Evolutionary conservation across 345 rosid genomes (phyloP).

Genomic region (Aethionema arabicum): DNA sequence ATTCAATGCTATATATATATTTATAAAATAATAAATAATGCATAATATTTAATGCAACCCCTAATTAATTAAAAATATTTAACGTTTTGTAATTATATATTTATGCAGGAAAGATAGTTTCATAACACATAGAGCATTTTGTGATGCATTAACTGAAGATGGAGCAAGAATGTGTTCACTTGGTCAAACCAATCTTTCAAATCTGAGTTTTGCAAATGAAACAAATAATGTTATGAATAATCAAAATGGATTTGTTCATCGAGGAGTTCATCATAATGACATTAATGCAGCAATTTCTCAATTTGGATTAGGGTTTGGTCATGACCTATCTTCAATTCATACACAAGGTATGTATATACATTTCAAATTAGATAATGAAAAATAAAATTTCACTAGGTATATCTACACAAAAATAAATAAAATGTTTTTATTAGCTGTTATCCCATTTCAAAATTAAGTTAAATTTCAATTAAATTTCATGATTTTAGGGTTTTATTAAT

Average conservation of each 20-base stretch:
- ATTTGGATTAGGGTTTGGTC: conserved; percentile 47
- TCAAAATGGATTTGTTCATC: conserved; percentile 47
- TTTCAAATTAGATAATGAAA: background rate
- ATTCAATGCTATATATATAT: conserved; percentile 38
- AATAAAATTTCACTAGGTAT: too few relatives aligned
- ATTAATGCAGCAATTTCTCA: conserved; percentile 46
- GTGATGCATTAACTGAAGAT: conserved; percentile 90
- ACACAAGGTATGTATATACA: conserved; percentile 35
- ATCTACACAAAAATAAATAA: too few relatives aligned
- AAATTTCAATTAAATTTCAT: too few relatives aligned
- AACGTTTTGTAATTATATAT: conserved; percentile 12
- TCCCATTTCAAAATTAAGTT: too few relatives aligned
- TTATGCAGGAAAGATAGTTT: conserved; percentile 85
- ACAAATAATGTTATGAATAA: conserved; percentile 22
- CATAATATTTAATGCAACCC: too few relatives aligned
- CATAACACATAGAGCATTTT: conserved; percentile 93
- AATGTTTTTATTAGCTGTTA: too few relatives aligned
- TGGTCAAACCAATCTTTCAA: conserved; percentile 28
- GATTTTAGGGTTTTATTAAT: too few relatives aligned
- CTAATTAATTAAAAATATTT: conserved; percentile 11
- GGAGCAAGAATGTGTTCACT: conserved; percentile 62
- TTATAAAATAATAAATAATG: conserved; percentile 9
- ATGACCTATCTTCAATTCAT: conserved; percentile 46
- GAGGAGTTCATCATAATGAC: conserved; percentile 49
- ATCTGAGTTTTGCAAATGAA: conserved; percentile 59